A percentile compares a stretch with the other conserved stretches of the same genome.
phyloP scores from a whole-genome alignment of 1,139 yeast genomes.

The Scheffersomyces illinoinensis region DNA sequence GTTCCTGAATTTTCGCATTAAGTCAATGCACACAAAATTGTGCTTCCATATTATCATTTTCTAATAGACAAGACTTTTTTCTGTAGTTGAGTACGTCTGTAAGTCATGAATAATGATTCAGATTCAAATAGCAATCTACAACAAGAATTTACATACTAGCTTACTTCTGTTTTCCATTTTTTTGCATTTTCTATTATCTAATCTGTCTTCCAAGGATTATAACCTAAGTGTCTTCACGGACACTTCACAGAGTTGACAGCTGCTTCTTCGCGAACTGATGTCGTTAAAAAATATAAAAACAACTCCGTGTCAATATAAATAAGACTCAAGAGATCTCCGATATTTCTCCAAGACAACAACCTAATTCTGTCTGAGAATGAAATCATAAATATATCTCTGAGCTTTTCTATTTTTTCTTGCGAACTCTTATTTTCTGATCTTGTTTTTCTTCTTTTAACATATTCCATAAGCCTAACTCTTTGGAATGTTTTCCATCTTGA shows the following conservation, averaged over 20 bases:
- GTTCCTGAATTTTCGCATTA: background rate
- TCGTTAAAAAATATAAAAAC: background rate
- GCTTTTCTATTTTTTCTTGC: background rate
- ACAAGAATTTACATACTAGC: background rate
- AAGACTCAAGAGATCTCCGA: background rate
- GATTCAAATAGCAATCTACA: too few relatives aligned
- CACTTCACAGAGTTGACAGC: background rate
- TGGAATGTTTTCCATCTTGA: conserved; percentile 62
- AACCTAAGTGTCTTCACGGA: background rate
- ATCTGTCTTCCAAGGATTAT: background rate
- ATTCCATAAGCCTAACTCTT: conserved; percentile 22
- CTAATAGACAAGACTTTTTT: too few relatives aligned
- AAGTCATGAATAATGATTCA: too few relatives aligned
- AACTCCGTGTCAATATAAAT: background rate
- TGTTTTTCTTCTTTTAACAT: background rate
- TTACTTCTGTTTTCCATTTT: background rate
- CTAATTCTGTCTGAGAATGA: background rate
- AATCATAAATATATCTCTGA: background rate
- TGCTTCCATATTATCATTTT: too few relatives aligned
- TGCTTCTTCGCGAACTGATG: background rate
- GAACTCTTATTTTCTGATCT: background rate
- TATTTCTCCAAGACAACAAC: background rate
- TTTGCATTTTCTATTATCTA: background rate
- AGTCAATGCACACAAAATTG: background rate
- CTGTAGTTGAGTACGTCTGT: too few relatives aligned